phyloP scores from a whole-genome alignment of 2,329 filamentous ascomycete genomes.

The Aureobasidium subglaciale region DNA sequence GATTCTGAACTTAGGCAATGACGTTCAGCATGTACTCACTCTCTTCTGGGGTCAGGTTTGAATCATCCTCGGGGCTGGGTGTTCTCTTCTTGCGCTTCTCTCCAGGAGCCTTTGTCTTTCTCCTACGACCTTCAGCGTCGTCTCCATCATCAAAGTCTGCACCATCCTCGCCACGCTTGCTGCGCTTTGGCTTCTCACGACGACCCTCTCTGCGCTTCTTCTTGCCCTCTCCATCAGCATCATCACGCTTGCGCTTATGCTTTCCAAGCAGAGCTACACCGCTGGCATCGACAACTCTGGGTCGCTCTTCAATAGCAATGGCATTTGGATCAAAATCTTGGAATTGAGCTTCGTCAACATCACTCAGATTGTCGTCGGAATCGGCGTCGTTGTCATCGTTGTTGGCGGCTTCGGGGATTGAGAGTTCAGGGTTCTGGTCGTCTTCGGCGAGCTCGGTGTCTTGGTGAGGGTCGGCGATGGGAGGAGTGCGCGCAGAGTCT shows the following conservation, averaged over 20 bases:
- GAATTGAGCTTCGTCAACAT: constrained; percentile 59
- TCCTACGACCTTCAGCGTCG: constrained; percentile 46
- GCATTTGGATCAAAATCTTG: constrained; percentile 57
- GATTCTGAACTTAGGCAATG: constrained; percentile 14
- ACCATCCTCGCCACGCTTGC: constrained; percentile 47
- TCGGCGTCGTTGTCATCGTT: constrained; percentile 51
- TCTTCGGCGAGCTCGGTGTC: constrained; percentile 40
- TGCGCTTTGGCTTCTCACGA: constrained; percentile 47
- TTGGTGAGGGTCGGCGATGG: constrained; percentile 35
- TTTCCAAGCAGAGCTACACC: constrained; percentile 55
- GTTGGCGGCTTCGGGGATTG: constrained; percentile 26
- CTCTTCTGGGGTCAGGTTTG: constrained; percentile 75
- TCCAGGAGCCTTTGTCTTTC: constrained; percentile 41
- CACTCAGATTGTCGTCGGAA: constrained; percentile 52
- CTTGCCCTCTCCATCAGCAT: constrained; percentile 55
- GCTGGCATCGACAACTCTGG: constrained; percentile 53
- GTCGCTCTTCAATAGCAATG: constrained; percentile 54
- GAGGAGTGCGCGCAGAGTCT: constrained; percentile 36
- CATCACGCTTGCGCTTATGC: constrained; percentile 59
- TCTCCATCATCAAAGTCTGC: constrained; percentile 47
- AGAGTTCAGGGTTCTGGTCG: constrained; percentile 18
- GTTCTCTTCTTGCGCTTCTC: constrained; percentile 31
- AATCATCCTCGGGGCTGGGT: constrained; percentile 62
- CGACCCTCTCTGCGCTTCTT: constrained; percentile 58
- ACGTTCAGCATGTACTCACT: constrained; percentile 42